These are phyloP conservation scores for Xylariaceae sp. DNA, from an alignment of 2,329 filamentous ascomycete species.

Conservation along the genomic window DNA sequence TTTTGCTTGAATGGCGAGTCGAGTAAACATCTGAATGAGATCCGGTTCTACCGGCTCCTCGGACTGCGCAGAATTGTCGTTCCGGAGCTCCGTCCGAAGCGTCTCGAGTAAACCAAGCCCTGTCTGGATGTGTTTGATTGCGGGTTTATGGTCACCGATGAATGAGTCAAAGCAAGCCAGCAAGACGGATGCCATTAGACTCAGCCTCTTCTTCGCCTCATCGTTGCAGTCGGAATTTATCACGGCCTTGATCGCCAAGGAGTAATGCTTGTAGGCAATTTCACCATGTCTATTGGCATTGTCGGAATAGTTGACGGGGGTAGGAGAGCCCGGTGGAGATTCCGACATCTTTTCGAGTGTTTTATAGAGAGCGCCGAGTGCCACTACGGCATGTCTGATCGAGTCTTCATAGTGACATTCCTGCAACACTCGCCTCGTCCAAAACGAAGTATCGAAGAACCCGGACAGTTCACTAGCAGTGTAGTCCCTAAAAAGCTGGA, in stretches of 20 bases:
- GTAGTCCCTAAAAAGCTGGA: conserved; percentile 55
- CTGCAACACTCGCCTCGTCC: conserved; percentile 56
- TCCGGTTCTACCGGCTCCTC: conserved; percentile 52
- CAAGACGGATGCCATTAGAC: conserved; percentile 59
- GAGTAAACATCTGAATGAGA: conserved; percentile 57
- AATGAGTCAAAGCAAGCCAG: conserved; percentile 65
- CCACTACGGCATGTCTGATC: conserved; percentile 60
- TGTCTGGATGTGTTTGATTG: conserved; percentile 56
- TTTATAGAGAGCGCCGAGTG: conserved; percentile 61
- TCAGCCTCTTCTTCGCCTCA: conserved; percentile 44
- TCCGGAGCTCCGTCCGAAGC: conserved; percentile 42
- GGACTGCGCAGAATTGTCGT: conserved; percentile 34
- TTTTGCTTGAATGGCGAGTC: conserved; percentile 59
- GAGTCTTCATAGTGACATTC: conserved; percentile 57
- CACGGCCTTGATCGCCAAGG: conserved; percentile 49
- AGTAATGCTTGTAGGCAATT: conserved; percentile 55
- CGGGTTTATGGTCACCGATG: conserved; percentile 56
- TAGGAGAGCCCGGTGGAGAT: conserved; percentile 44
- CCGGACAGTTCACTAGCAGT: conserved; percentile 60
- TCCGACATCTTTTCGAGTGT: conserved; percentile 55
- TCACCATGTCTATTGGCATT: conserved; percentile 50
- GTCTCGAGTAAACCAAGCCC: conserved; percentile 51
- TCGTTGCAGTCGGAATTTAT: conserved; percentile 40
- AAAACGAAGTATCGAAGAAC: conserved; percentile 62
- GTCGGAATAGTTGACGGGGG: conserved; percentile 32